These are phyloP conservation scores for Phytopythium ostracodes DNA, from an alignment of 352 stramenopile genomes.

Conservation along the genomic window DNA sequence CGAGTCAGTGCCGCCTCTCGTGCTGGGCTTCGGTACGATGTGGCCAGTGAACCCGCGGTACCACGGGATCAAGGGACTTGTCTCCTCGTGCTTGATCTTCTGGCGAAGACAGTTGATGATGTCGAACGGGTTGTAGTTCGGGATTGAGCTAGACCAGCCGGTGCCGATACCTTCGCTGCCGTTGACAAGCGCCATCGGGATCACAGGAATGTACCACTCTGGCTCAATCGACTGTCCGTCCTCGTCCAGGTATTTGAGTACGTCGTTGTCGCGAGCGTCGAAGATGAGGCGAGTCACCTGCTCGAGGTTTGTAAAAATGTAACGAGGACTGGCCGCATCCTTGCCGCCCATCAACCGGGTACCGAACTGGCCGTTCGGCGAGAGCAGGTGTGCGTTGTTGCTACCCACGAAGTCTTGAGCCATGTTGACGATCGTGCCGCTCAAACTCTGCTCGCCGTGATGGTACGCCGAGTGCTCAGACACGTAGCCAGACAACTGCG, in stretches of 20 bases:
- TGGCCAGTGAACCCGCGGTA: slow-evolving; percentile 90
- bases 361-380: slow-evolving; percentile 96
- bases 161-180: slow-evolving; percentile 97
- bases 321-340: slow-evolving; percentile 92
- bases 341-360: slow-evolving; percentile 96
- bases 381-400: slow-evolving; percentile 97
- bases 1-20: slow-evolving; percentile 39
- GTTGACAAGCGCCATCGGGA: slow-evolving; percentile 97
- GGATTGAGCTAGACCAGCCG: slow-evolving; percentile 91
- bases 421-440: slow-evolving; percentile 97
- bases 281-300: slow-evolving; percentile 82
- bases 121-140: slow-evolving; percentile 91
- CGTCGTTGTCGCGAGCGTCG: slow-evolving; percentile 86
- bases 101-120: slow-evolving; percentile 78
- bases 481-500: slow-evolving; percentile 95
- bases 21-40: slow-evolving; percentile 73
- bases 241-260: slow-evolving; percentile 90
- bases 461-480: slow-evolving; percentile 99
- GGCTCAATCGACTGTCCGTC: slow-evolving; percentile 92
- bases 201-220: slow-evolving; percentile 93
- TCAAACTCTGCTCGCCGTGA: slow-evolving; percentile 94
- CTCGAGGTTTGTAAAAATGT: slow-evolving; percentile 93
- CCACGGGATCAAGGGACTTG: slow-evolving; percentile 79
- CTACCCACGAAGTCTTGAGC: slow-evolving; percentile 98
- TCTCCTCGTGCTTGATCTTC: slow-evolving; percentile 58